Percentiles rank a stretch among this genome's conserved stretches.
Conservation (phyloP, 2,329 filamentous ascomycete genomes). For the Coleophoma eucalyptorum region DNA sequence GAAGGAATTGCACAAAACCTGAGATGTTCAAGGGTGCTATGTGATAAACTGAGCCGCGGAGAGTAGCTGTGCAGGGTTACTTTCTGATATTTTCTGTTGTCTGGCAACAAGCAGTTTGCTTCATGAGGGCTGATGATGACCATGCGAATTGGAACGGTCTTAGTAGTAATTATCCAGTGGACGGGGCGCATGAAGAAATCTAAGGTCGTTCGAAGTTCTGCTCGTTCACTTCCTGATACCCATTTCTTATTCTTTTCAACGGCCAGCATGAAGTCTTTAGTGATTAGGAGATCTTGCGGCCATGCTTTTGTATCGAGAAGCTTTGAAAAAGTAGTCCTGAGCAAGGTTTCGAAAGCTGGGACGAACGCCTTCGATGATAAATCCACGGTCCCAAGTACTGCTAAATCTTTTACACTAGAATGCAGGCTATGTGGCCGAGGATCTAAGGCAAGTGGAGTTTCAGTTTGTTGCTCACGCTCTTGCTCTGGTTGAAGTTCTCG, state of each 20-base stretch:
- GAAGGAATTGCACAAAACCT: slow-evolving; percentile 36
- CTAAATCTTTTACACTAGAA: slow-evolving; percentile 35
- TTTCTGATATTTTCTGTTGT: slow-evolving; percentile 28
- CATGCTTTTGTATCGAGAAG: slow-evolving; percentile 30
- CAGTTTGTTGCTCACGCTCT: slow-evolving; percentile 52
- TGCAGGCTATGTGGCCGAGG: slow-evolving; percentile 41
- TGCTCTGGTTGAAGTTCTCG: slow-evolving; percentile 63
- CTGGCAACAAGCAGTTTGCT: slow-evolving; percentile 43
- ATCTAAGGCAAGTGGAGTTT: slow-evolving; percentile 38
- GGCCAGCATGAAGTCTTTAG: slow-evolving; percentile 44
- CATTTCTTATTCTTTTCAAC: slow-evolving; percentile 22
- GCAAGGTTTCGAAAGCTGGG: slow-evolving; percentile 42
- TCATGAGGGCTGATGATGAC: slow-evolving; percentile 54
- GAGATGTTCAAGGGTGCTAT: slow-evolving; percentile 39
- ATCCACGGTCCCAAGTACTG: slow-evolving; percentile 29
- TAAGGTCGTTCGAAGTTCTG: slow-evolving; percentile 2
- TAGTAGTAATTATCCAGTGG: slow-evolving; percentile 44
- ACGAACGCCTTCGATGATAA: slow-evolving; percentile 28
- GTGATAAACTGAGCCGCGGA: slow-evolving; percentile 34
- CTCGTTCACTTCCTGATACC: not conserved
- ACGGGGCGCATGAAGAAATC: slow-evolving; percentile 49
- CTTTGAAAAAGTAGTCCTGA: slow-evolving; percentile 19
- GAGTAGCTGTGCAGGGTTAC: slow-evolving; percentile 47
- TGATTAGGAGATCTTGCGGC: slow-evolving; percentile 37
- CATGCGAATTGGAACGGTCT: slow-evolving; percentile 21